Evolutionary conservation across 352 stramenopile species (phyloP).

Genomic region (Pythium aquatile): DNA sequence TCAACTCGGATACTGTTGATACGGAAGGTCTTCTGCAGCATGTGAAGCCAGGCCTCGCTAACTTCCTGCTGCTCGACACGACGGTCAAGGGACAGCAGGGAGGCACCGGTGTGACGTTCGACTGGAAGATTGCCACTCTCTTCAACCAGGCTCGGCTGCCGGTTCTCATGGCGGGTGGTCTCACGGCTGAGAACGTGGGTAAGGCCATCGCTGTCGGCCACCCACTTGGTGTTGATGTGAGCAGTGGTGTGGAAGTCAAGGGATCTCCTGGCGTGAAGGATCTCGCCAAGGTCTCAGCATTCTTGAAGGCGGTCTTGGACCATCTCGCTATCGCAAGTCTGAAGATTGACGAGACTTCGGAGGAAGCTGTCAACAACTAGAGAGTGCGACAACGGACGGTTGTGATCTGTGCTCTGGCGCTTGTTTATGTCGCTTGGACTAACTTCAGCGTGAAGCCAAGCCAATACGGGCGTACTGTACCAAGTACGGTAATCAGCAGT

Average conservation of each 20-base stretch:
- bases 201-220: constrained; percentile 81
- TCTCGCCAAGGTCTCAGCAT: constrained; percentile 47
- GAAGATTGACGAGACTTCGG: constrained; percentile 57
- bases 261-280: constrained; percentile 68
- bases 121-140: constrained; percentile 94
- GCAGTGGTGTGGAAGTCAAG: constrained; percentile 92
- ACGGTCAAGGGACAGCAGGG: constrained; percentile 92
- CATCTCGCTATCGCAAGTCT: constrained; percentile 50
- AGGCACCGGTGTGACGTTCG: constrained; percentile 94
- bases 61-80: constrained; percentile 95
- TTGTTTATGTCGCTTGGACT: too few relatives aligned
- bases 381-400: background rate
- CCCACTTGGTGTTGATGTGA: constrained; percentile 95
- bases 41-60: constrained; percentile 59
- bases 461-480: too few relatives aligned
- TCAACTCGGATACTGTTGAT: constrained; percentile 71
- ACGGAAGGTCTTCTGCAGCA: constrained; percentile 71
- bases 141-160: constrained; percentile 90
- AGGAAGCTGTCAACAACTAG: constrained; percentile 33
- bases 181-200: constrained; percentile 93
- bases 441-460: too few relatives aligned
- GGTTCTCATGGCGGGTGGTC: constrained; percentile 95
- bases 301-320: constrained; percentile 67
- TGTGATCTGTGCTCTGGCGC: too few relatives aligned
- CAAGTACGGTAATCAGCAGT: too few relatives aligned